Base-by-base conservation (phyloP, 208 protist genomes). In the Acanthamoeba rhysodes region DNA sequence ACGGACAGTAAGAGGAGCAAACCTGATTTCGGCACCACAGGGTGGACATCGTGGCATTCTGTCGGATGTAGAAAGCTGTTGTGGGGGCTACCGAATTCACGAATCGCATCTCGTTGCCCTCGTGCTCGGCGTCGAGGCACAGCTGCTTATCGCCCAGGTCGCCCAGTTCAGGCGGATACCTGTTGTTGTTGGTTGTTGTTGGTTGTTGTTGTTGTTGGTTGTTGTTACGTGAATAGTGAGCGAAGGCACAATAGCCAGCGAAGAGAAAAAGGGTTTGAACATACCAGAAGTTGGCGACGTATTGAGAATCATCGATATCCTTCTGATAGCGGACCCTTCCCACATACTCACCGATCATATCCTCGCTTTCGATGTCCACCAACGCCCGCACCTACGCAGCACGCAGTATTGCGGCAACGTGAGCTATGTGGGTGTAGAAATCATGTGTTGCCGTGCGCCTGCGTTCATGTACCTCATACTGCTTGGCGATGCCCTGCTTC, bases 241-340 rank as follows among this genome's bases (percentile, higher is more conserved):
- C 4, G 27, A 80, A 32, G 27, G 37, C 66, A 37, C 16, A 74
- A n/a, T 10, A 29, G 41, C 48, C 9, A 14, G 9, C 78, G 1
- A 87, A 16, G 20, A n/a, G n/a, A 3, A 87, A 1, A 0, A 16
- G 48, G 22, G 48, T n/a, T 6, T 85, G 45, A 0, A 50, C 27
- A 24, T 16, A 92, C 88, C 88, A 93, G 48, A 93, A 80, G 41
- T 93, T 93, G 50, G 88, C 88, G 9, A 93, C 88, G 37, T 93
- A 93, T 24, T 88, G 80, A 4, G 80, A 88, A 24, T 32, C 88
- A 27, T 27, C 5, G 9, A 72, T 57, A 27, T 80, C 59, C 29
- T 93, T 72, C 64, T 93, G 88, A 34, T 93, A 93, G 18, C 88
- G 32, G 16, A 93, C 62, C 64, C 88, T 24, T 20, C 88, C 88